These are phyloP conservation scores for Rhodotorula graminis DNA, from an alignment of 768 basidiomycete genomes.

Conservation along the genomic window DNA sequence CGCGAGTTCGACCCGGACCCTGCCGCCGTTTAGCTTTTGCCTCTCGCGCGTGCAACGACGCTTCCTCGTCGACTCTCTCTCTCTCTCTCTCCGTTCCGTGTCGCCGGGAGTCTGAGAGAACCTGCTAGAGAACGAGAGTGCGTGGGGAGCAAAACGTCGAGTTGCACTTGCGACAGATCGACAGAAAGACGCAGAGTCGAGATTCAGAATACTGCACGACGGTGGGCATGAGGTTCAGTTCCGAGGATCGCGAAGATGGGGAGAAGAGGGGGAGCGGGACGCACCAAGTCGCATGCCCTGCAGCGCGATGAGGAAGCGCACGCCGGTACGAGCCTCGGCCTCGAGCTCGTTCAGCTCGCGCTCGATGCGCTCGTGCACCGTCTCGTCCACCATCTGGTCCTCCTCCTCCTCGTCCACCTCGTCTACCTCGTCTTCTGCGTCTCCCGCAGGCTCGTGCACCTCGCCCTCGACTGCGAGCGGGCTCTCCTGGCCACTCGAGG, in stretches of 20 bases:
- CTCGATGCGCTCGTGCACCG: constrained; percentile 64
- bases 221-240: neutral
- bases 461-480: neutral
- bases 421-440: neutral
- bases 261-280: constrained; percentile 43
- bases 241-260: neutral
- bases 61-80: neutral
- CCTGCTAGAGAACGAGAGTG: no score
- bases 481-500: neutral
- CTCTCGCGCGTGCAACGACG: no score
- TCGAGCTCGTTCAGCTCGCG: constrained; percentile 67
- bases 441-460: neutral
- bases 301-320: constrained; percentile 63
- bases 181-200: no score
- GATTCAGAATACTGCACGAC: no score
- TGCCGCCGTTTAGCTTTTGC: neutral
- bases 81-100: no score
- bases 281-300: constrained; percentile 78
- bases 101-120: no score
- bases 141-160: no score
- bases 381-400: constrained; percentile 45
- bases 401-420: constrained; percentile 6
- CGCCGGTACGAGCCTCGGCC: constrained; percentile 61
- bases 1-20: constrained; percentile 54
- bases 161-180: no score